A percentile compares a stretch with the other conserved stretches of the same genome.
phyloP scores from a whole-genome alignment of 2,329 filamentous ascomycete species.

The Microcyclosporella mali region DNA sequence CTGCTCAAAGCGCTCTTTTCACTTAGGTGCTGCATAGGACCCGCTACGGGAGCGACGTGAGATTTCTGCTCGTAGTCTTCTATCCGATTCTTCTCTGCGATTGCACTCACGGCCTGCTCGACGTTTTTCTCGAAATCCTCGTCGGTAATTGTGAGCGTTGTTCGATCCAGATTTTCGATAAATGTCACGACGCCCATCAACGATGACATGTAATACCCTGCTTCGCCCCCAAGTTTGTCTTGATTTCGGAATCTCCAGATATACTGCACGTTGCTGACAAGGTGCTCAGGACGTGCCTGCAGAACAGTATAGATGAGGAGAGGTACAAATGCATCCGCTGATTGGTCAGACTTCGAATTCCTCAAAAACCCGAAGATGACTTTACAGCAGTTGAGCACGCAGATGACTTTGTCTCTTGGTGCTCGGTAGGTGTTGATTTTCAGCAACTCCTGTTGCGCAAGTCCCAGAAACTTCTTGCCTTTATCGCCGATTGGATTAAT shows the following conservation, averaged over 20 bases:
- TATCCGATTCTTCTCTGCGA: conserved; percentile 77
- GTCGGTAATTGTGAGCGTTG: conserved; percentile 84
- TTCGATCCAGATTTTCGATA: conserved; percentile 91
- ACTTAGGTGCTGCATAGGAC: conserved; percentile 34
- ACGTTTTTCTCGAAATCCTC: conserved; percentile 94
- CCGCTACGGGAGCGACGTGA: conserved; percentile 29
- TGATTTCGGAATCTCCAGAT: conserved; percentile 95
- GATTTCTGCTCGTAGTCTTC: conserved; percentile 41
- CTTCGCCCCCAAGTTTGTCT: conserved; percentile 94
- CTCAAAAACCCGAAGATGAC: conserved; percentile 95
- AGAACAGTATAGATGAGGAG: conserved; percentile 93
- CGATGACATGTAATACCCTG: conserved; percentile 95
- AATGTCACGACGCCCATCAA: conserved; percentile 94
- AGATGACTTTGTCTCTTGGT: conserved; percentile 97
- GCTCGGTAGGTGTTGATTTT: conserved; percentile 97
- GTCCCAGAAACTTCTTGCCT: conserved; percentile 75
- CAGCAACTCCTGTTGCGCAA: conserved; percentile 88
- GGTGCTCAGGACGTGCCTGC: conserved; percentile 86
- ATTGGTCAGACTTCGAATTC: conserved; percentile 87
- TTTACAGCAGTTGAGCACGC: conserved; percentile 97
- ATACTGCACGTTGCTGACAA: conserved; percentile 97
- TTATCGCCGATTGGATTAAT: conserved; percentile 80
- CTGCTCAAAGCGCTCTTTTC: conserved; percentile 47
- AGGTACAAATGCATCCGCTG: conserved; percentile 92
- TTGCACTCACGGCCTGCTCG: conserved; percentile 91